Base-by-base conservation (phyloP, 2,329 filamentous ascomycete genomes). In the Pseudocercospora cruenta region DNA sequence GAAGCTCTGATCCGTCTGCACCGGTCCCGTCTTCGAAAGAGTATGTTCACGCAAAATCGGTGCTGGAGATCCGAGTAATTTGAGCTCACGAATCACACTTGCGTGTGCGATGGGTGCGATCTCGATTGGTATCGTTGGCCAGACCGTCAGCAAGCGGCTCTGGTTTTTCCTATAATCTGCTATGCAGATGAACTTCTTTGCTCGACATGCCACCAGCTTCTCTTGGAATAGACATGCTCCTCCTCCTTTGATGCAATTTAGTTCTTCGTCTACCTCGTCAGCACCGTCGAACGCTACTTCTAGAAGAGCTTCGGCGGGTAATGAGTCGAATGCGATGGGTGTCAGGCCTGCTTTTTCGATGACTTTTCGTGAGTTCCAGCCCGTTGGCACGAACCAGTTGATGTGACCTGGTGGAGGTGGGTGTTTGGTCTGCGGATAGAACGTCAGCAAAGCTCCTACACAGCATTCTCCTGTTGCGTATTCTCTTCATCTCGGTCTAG, bases 211-310 rank as follows among this genome's bases (percentile, higher is more conserved):
- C 3, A 67, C 65, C 70, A 99, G 85, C 83, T 99, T 99, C 82
- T 99, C 95, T 80, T 98, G 95, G 82, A 97, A 96, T 64, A 98
- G 82, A 80, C 95, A 99, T n/a, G 93, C 95, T 65, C 95, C 95
- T 58, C 95, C 95, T 62, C 95, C 95, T 83, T 98, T 98, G 83
- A 99, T 98, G 77, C 94, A 93, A 80, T 98, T 99, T 67, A 99
- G 82, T 60, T 96, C 91, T 55, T 92, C 89, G 77, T 99, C 95
- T 33, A 99, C 93, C 82, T 99, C 95, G 78, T 99, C 95, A 3
- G 95, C 95, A 62, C 95, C 95, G 76, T 99, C 95, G 77, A 99
- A 99, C 58, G 91, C 92, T 19, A 98, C 91, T 75, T 98, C 94
- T 28, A 99, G 85, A 76, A 89, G 76, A 16, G 82, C 82, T 62